A percentile compares a stretch with the other conserved stretches of the same genome.
These are phyloP conservation scores for Fusarium domesticum DNA, from an alignment of 2,329 filamentous ascomycete genomes.

Conservation along the genomic window DNA sequence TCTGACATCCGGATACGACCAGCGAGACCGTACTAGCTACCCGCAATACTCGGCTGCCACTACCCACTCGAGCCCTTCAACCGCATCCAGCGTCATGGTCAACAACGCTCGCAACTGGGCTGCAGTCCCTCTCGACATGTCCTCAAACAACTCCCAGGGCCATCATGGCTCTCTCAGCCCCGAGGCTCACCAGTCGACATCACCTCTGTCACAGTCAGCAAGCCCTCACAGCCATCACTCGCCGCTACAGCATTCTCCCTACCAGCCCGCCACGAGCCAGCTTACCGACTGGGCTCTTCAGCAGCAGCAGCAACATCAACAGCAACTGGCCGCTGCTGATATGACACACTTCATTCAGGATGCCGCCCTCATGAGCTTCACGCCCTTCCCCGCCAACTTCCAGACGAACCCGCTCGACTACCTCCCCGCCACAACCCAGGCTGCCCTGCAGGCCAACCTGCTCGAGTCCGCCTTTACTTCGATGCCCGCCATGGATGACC, in stretches of 20 bases:
- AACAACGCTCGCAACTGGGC: slow-evolving; percentile 44
- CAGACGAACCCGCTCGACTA: slow-evolving; percentile 59
- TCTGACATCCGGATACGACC: slow-evolving; percentile 51
- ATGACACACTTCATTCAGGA: slow-evolving; percentile 56
- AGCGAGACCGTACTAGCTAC: slow-evolving; percentile 51
- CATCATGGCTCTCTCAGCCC: slow-evolving; percentile 47
- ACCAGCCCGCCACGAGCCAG: slow-evolving; percentile 49
- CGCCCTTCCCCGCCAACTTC: slow-evolving; percentile 49
- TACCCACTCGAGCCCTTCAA: slow-evolving; percentile 33
- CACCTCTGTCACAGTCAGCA: slow-evolving; percentile 49
- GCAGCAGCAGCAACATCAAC: slow-evolving; percentile 48
- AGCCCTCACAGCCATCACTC: slow-evolving; percentile 52
- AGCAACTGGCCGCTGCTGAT: slow-evolving; percentile 42
- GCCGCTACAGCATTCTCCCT: slow-evolving; percentile 53
- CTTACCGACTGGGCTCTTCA: slow-evolving; percentile 62
- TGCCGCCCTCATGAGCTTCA: slow-evolving; percentile 54
- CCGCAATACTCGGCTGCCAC: slow-evolving; percentile 29
- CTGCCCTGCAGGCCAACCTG: slow-evolving; percentile 59
- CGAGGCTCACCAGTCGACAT: slow-evolving; percentile 47
- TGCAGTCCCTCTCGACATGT: slow-evolving; percentile 51
- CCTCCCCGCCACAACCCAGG: slow-evolving; percentile 60
- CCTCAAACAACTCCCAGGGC: slow-evolving; percentile 41
- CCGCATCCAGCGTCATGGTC: slow-evolving; percentile 35
- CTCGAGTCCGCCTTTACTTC: slow-evolving; percentile 62
- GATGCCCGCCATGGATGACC: slow-evolving; percentile 56